Evolutionary conservation across 2,329 filamentous ascomycete species (phyloP).

Genomic region (Sporothrix brasiliensis): DNA sequence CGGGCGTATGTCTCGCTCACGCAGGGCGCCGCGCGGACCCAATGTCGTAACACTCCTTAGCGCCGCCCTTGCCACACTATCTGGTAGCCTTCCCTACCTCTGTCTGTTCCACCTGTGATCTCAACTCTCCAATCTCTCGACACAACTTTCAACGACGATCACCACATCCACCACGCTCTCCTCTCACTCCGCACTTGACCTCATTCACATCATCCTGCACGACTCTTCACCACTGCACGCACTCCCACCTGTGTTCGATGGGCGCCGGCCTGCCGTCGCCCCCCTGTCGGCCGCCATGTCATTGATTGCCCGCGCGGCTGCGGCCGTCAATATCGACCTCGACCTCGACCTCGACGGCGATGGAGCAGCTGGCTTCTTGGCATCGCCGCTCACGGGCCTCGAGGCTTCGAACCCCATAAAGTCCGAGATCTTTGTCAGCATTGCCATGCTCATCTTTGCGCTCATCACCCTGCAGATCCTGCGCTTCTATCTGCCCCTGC

Average conservation of each 20-base stretch:
- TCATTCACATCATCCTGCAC: neutral
- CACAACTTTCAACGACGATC: constrained; percentile 6
- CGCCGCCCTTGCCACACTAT: constrained; percentile 20
- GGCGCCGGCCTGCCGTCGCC: constrained; percentile 23
- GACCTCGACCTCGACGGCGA: neutral
- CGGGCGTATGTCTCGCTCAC: constrained; percentile 12
- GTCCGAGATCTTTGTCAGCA: constrained; percentile 75
- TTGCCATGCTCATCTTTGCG: constrained; percentile 74
- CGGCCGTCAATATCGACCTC: constrained; percentile 10
- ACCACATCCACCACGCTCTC: neutral
- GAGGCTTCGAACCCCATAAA: constrained; percentile 58
- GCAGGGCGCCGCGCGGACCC: constrained; percentile 21
- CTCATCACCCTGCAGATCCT: constrained; percentile 79
- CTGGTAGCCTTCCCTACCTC: constrained; percentile 11
- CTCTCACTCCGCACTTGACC: neutral
- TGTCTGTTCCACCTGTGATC: neutral
- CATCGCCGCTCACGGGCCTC: constrained; percentile 5
- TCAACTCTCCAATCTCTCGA: neutral
- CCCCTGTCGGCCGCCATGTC: constrained; percentile 32
- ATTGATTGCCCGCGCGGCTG: constrained; percentile 28
- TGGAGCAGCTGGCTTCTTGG: neutral
- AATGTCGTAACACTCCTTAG: constrained; percentile 22
- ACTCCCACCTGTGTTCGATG: constrained; percentile 25
- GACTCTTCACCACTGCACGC: neutral
- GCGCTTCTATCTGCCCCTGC: constrained; percentile 86